These are phyloP conservation scores for Colletotrichum kahawae DNA, from an alignment of 2,329 filamentous ascomycete genomes.

Conservation along the genomic window DNA sequence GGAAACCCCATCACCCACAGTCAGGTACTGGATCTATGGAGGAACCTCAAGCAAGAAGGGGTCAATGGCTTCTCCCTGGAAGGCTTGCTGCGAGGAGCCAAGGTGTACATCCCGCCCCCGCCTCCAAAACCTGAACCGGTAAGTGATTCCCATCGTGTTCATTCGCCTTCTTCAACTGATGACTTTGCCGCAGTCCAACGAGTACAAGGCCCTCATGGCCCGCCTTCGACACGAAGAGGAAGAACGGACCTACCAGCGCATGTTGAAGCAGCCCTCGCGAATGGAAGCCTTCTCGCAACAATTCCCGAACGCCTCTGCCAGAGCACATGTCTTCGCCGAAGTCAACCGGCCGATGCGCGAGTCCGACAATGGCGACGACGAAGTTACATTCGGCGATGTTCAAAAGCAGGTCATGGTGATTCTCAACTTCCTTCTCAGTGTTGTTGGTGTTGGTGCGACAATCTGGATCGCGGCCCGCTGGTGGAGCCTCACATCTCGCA, in stretches of 20 bases:
- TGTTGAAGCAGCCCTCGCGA: conserved; percentile 67
- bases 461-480: conserved; percentile 80
- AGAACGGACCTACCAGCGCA: conserved; percentile 78
- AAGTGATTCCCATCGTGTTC: conserved; percentile 33
- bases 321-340: conserved; percentile 60
- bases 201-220: conserved; percentile 89
- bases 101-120: conserved; percentile 79
- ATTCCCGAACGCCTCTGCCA: conserved; percentile 55
- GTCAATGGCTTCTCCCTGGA: conserved; percentile 62
- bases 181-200: conserved; percentile 61
- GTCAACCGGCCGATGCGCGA: conserved; percentile 52
- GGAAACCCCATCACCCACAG: conserved; percentile 75
- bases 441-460: conserved; percentile 77
- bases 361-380: conserved; percentile 62
- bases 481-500: conserved; percentile 73
- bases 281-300: conserved; percentile 65
- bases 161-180: not conserved
- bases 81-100: conserved; percentile 72
- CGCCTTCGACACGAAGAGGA: conserved; percentile 85
- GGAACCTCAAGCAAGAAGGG: conserved; percentile 45
- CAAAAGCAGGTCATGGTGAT: conserved; percentile 85
- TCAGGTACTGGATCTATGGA: conserved; percentile 70
- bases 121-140: conserved; percentile 80
- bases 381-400: conserved; percentile 73
- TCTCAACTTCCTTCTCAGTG: conserved; percentile 87